A percentile compares a stretch with the other conserved stretches of the same genome.
Conservation (phyloP, 306 rosid genomes). For the Pyrus bretschneideri region DNA sequence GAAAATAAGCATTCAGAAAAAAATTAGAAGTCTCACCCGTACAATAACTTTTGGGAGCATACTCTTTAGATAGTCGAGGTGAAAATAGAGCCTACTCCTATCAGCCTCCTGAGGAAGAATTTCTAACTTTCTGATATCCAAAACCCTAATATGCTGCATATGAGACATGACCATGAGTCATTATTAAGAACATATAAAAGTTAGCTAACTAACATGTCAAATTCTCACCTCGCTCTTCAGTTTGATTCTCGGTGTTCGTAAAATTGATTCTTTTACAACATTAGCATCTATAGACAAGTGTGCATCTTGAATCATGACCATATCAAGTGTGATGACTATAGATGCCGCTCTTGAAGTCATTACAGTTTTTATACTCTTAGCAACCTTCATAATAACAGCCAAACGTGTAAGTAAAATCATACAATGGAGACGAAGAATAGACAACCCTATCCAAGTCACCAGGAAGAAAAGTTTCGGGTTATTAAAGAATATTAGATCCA, state of each 20-base stretch:
- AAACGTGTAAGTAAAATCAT: background rate
- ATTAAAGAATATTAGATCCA: too few relatives aligned
- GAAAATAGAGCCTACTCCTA: slow-evolving; percentile 64
- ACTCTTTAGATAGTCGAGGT: slow-evolving; percentile 57
- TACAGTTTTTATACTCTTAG: slow-evolving; percentile 61
- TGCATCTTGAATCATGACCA: slow-evolving; percentile 58
- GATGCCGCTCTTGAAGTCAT: slow-evolving; percentile 49
- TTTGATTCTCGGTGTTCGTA: slow-evolving; percentile 56
- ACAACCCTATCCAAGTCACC: background rate
- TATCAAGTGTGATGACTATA: slow-evolving; percentile 59
- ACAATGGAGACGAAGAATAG: background rate
- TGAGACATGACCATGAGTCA: slow-evolving; percentile 12
- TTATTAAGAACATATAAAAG: slow-evolving; percentile 13
- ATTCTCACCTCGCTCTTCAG: slow-evolving; percentile 69
- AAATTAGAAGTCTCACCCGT: slow-evolving; percentile 41
- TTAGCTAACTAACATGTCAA: slow-evolving; percentile 10
- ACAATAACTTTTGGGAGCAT: slow-evolving; percentile 68
- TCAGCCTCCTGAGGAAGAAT: slow-evolving; percentile 49
- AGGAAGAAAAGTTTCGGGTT: background rate
- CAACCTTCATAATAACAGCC: slow-evolving; percentile 44
- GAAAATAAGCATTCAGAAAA: background rate
- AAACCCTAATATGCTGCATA: slow-evolving; percentile 67
- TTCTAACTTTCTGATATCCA: slow-evolving; percentile 58
- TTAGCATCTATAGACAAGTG: slow-evolving; percentile 61
- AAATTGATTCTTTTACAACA: slow-evolving; percentile 64